Base-by-base conservation (phyloP, 352 stramenopile genomes). In the Phytopythium aichiense region DNA sequence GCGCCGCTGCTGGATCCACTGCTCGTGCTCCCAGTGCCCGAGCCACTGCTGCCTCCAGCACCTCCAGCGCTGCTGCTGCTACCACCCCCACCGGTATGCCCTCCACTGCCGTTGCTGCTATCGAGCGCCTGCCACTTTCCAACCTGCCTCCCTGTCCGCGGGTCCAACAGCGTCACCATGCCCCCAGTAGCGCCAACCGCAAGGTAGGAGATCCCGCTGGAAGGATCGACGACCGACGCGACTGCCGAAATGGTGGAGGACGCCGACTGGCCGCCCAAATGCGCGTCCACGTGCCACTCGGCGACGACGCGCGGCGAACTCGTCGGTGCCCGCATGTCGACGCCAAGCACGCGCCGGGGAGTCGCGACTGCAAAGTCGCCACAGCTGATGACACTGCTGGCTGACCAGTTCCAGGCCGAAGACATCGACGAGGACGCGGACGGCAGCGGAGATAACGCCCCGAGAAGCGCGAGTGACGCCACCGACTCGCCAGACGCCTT, bases 241-340 rank as follows among this genome's bases (percentile, higher is more conserved):
- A 81, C 63, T 0, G 72, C 61, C 23, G 79, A 68, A 45, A 88
- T 40, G 33, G 52, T 51, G 18, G 63, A 40, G 30, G 58, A 31
- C 40, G 59, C 30, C 18, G 64, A 67, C 28, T 65, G 71, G 15
- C 50, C 53, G 16, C 72, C 66, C 0, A 68, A 64, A 22, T 46
- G 51, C 31, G 81, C 77, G 46, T 91, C 79, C 0, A 82, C 77
- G 18, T 74, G 64, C 81, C 81, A 92, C 43, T 92, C 81, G 1
- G 83, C 71, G 0, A 89, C 79, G 35, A 92, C 71, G 23, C 68
- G 72, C 7, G 79, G 68, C 13, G 53, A 58, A 6, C 18, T 58
- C 13, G 13, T 48, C 15, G 53, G 35, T 7, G 35, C 22, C 11
- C 83, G 81, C 22, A 67, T 56, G 51, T 92, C 83, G 13, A 90